Evolutionary conservation across 176 grass and related monocot genomes (phyloP).

Genomic region (Pontederia crassipes): DNA sequence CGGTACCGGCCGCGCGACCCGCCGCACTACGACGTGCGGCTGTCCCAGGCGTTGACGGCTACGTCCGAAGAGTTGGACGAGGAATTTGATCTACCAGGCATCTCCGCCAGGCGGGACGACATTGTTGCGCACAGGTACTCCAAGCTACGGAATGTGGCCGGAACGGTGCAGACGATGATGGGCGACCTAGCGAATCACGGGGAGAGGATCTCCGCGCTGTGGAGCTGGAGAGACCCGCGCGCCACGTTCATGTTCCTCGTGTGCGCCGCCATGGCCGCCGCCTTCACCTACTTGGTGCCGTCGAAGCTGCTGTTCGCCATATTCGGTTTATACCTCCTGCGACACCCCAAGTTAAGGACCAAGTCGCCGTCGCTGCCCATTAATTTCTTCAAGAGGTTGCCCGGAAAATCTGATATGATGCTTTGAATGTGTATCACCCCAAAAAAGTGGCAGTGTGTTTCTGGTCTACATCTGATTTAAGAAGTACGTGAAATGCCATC

Average conservation of each 20-base stretch:
- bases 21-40: neutral
- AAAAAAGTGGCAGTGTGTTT: too few species aligned
- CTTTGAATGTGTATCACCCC: neutral
- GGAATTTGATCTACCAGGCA: conserved; percentile 16
- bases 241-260: conserved; percentile 16
- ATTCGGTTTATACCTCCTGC: neutral
- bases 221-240: conserved; percentile 25
- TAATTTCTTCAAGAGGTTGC: conserved; percentile 32
- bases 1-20: neutral
- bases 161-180: neutral
- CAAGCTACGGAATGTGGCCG: neutral
- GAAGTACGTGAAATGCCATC: too few species aligned
- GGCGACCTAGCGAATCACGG: conserved; percentile 6
- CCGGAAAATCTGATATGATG: conserved; percentile 8
- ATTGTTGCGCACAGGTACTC: conserved; percentile 1
- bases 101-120: conserved; percentile 1
- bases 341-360: conserved; percentile 11
- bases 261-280: neutral
- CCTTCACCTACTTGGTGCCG: conserved; percentile 6
- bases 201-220: conserved; percentile 18
- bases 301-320: neutral
- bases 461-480: too few species aligned
- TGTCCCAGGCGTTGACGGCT: neutral
- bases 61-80: neutral
- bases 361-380: conserved; percentile 7